These are phyloP conservation scores for Phaeosphaeria sp. DNA, from an alignment of 2,329 filamentous ascomycete species.

Conservation along the genomic window DNA sequence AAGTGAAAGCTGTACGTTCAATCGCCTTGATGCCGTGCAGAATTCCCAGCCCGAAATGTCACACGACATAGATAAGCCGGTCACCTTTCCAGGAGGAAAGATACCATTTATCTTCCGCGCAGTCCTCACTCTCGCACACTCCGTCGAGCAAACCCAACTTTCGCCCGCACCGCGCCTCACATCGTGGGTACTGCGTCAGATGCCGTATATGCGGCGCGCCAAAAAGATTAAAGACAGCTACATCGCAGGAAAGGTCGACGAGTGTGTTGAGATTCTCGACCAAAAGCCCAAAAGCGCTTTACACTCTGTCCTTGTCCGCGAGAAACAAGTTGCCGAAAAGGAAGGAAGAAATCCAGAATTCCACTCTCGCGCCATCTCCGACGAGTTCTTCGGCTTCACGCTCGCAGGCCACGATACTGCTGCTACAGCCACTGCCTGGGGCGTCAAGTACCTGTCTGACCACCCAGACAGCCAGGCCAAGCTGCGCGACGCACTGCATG, in stretches of 20 bases:
- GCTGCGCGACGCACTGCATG: not conserved
- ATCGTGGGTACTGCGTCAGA: slow-evolving; percentile 8
- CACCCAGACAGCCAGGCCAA: not conserved
- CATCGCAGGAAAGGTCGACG: not conserved
- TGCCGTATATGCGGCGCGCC: slow-evolving; percentile 8
- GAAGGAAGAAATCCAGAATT: slow-evolving; percentile 5
- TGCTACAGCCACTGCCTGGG: slow-evolving; percentile 1
- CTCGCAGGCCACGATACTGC: slow-evolving; percentile 8
- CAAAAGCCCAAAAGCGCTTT: slow-evolving; percentile 1
- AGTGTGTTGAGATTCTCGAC: not conserved
- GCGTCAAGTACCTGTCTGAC: slow-evolving; percentile 5
- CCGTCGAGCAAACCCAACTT: slow-evolving; percentile 4
- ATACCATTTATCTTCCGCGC: slow-evolving; percentile 6
- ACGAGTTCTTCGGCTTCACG: slow-evolving; percentile 11
- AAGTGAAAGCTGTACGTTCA: not conserved
- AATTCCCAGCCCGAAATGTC: not conserved
- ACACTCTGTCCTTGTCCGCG: slow-evolving; percentile 4
- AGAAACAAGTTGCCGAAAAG: slow-evolving; percentile 1
- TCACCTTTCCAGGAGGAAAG: slow-evolving; percentile 1
- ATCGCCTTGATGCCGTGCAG: not conserved
- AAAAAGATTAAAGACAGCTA: slow-evolving; percentile 8
- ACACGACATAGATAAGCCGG: not conserved
- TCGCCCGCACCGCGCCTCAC: slow-evolving; percentile 8
- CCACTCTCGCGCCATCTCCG: slow-evolving; percentile 5
- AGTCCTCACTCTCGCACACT: slow-evolving; percentile 8